Percentiles rank a stretch among this genome's conserved stretches.
Evolutionary conservation across 1,139 yeast species (phyloP).

Genomic region (Geotrichum siamense): DNA sequence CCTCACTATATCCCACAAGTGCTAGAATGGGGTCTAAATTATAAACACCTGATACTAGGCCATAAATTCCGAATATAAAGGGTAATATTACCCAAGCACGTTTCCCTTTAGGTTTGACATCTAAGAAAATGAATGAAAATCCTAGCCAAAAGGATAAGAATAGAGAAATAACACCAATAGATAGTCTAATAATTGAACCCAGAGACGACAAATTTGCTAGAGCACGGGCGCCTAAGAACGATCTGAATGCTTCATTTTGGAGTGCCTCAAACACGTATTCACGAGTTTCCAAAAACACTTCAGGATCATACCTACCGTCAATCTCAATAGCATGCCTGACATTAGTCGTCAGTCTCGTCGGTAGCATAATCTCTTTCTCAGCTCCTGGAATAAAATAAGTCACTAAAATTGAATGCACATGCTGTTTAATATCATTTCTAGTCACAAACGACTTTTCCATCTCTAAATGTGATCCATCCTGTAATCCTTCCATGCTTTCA

Average conservation of each 20-base stretch:
- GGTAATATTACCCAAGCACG: conserved; percentile 72
- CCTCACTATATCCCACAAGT: conserved; percentile 44
- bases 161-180: conserved; percentile 59
- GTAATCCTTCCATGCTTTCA: neutral
- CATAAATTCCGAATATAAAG: conserved; percentile 66
- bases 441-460: conserved; percentile 39
- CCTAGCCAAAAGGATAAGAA: conserved; percentile 90
- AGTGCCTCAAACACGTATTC: conserved; percentile 75
- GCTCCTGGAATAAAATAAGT: conserved; percentile 77
- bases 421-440: conserved; percentile 56
- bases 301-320: conserved; percentile 88
- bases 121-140: conserved; percentile 65
- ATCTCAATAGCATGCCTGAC: conserved; percentile 61
- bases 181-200: conserved; percentile 49
- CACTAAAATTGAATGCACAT: conserved; percentile 62
- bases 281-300: conserved; percentile 77
- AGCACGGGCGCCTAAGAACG: conserved; percentile 70
- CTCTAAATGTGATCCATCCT: neutral
- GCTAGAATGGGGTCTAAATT: conserved; percentile 80
- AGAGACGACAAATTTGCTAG: conserved; percentile 67
- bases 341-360: conserved; percentile 52
- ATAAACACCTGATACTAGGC: conserved; percentile 65
- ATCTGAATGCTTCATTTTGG: conserved; percentile 87
- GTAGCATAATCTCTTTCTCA: conserved; percentile 67
- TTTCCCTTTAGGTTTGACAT: conserved; percentile 55